Percentiles rank a stretch among this genome's conserved stretches.
Conservation (phyloP, 2,329 filamentous ascomycete genomes). For the Cadophora luteo-olivacea region DNA sequence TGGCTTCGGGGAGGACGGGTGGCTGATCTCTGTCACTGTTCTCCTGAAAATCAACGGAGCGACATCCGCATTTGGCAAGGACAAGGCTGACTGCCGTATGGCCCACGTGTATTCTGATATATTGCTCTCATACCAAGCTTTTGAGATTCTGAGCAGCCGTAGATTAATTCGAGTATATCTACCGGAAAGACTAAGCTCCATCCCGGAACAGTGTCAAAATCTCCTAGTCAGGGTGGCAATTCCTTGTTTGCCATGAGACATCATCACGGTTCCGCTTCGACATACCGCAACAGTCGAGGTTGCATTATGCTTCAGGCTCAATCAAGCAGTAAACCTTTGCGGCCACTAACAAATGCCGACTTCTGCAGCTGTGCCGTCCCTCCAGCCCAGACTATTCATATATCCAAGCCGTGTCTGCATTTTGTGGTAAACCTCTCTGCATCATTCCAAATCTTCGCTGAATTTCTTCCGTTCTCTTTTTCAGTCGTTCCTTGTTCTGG, state of each 20-base stretch:
- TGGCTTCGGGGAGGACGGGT: too few relatives aligned
- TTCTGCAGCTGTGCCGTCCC: neutral
- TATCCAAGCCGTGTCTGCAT: neutral
- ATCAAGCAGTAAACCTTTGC: neutral
- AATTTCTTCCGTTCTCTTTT: neutral
- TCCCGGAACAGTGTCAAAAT: neutral
- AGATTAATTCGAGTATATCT: too few relatives aligned
- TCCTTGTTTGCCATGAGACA: neutral
- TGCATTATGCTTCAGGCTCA: neutral
- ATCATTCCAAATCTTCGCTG: neutral
- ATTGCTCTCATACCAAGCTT: too few relatives aligned
- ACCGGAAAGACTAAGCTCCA: too few relatives aligned
- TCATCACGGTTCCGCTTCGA: neutral
- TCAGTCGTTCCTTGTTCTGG: neutral
- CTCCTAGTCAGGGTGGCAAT: neutral
- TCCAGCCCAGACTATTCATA: neutral
- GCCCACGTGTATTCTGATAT: too few relatives aligned
- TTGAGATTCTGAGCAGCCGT: too few relatives aligned
- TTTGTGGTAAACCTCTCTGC: neutral
- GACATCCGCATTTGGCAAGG: too few relatives aligned
- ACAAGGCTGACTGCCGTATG: too few relatives aligned
- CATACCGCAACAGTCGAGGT: neutral
- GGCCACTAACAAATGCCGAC: neutral
- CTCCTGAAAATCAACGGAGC: too few relatives aligned
- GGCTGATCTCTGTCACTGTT: too few relatives aligned